Evolutionary conservation across 441 rosid genomes (phyloP), one percentile per base, ranked within the genome.

Genomic region (Populus hybrid): DNA sequence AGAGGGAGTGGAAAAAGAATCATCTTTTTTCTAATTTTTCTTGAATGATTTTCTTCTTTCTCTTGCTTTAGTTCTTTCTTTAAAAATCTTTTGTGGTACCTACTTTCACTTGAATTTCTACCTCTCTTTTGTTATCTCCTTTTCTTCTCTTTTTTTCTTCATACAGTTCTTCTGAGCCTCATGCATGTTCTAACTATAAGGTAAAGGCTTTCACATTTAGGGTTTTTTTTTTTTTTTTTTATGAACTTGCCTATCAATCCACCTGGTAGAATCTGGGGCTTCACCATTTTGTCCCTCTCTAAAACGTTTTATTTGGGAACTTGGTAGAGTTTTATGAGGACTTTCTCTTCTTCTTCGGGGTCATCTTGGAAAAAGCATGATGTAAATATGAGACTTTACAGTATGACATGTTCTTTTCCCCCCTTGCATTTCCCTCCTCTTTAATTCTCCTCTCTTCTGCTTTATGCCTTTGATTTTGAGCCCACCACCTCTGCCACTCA

Each of bases 121-220:
- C 93, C 93, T 86, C 90, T 76, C 78, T 82, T 84, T 84, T 86
- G 86, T 84, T 87, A 88, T 91, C 93, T 66, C 69, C 5, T 9
- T 64, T 8, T 64, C 31, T 4, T 1, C 1, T 3, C 26, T 26
- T 66, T 28, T 14, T 14, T 6, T 11, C 18, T 72, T 59, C 38
- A 74, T 71, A 78, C 73, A 86, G 82, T 86, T 82, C 81, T 82
- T 79, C 78, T 75, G 79, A 74, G 71, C 23, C 63, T 79, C 77
- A 78, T 56, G 70, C 72, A 77, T 70, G 80, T 78, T 80, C 79
- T 63, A 69, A 84, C 74, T 76, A 3, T 16, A 4, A 28, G 36
- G n/a, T 21, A 9, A 21, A 59, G 64, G 21, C 64, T 61, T 61
- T 61, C 21, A 2, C 21, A 21, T 59, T 20, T 40, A 40, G 45